Evolutionary conservation across 106 monocot species (phyloP).

Genomic region (Phalaenopsis equestris): DNA sequence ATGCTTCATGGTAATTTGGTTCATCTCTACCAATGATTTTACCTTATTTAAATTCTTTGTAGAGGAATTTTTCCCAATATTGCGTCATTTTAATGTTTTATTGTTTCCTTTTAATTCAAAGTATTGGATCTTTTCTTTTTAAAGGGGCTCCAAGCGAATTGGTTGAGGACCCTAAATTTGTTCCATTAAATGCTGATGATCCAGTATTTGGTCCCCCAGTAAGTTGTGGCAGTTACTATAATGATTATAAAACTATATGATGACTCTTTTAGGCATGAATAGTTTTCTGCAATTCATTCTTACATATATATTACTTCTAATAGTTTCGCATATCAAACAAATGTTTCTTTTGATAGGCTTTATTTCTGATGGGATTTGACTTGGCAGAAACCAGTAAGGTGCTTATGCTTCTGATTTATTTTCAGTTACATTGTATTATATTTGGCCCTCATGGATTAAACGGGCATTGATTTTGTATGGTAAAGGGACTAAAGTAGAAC

Average conservation of each 20-base stretch:
- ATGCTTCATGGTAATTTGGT: neutral
- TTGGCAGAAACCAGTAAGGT: slow-evolving; percentile 67
- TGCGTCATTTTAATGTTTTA: neutral
- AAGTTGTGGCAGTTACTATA: slow-evolving; percentile 13
- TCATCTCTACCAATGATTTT: neutral
- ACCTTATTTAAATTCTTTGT: too few relatives aligned
- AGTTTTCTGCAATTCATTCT: neutral
- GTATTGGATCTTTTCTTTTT: neutral
- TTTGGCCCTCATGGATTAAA: too few relatives aligned
- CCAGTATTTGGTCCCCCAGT: slow-evolving; percentile 87
- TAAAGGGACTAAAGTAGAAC: too few relatives aligned
- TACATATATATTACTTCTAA: slow-evolving; percentile 23
- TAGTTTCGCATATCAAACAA: neutral
- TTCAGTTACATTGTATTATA: slow-evolving; percentile 6
- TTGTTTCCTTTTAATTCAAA: neutral
- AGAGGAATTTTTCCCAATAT: neutral
- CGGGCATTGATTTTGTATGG: too few relatives aligned
- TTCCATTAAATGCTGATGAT: slow-evolving; percentile 77
- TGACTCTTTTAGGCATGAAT: slow-evolving; percentile 16
- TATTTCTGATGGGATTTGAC: slow-evolving; percentile 75
- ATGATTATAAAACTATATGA: slow-evolving; percentile 8
- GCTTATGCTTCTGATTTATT: neutral
- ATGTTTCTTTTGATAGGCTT: slow-evolving; percentile 43
- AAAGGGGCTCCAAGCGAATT: slow-evolving; percentile 46
- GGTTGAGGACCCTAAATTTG: slow-evolving; percentile 78